These are phyloP conservation scores for Ceratocystis papillata DNA, from an alignment of 2,329 filamentous ascomycete species.

Conservation along the genomic window DNA sequence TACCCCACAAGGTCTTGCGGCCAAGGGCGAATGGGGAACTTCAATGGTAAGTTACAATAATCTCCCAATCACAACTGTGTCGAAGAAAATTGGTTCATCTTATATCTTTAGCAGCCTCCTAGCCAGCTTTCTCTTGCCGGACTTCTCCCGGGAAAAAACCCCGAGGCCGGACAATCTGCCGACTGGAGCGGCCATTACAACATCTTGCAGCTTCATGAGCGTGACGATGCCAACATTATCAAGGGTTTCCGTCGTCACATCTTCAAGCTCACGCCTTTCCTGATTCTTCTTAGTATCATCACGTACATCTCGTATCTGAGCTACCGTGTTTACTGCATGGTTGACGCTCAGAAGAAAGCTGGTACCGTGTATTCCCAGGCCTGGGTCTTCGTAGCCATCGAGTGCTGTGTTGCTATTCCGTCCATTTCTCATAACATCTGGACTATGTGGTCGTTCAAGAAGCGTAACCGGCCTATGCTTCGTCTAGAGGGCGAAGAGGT, in stretches of 20 bases:
- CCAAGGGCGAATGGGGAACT: slow-evolving; percentile 26
- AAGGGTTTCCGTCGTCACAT: slow-evolving; percentile 37
- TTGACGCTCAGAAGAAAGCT: slow-evolving; percentile 39
- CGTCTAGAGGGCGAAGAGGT: slow-evolving; percentile 39
- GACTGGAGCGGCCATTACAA: slow-evolving; percentile 21
- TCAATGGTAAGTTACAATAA: slow-evolving; percentile 27
- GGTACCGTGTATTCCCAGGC: slow-evolving; percentile 38
- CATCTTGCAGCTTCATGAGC: slow-evolving; percentile 36
- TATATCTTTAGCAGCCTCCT: slow-evolving; percentile 31
- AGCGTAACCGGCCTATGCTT: slow-evolving; percentile 43
- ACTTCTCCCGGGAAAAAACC: slow-evolving; percentile 31
- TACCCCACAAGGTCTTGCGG: slow-evolving; percentile 27
- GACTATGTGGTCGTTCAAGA: slow-evolving; percentile 48
- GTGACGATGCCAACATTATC: slow-evolving; percentile 37
- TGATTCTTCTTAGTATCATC: slow-evolving; percentile 35
- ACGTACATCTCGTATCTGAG: slow-evolving; percentile 41
- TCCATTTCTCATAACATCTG: slow-evolving; percentile 47
- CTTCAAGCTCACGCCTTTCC: slow-evolving; percentile 33
- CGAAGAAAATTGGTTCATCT: slow-evolving; percentile 10
- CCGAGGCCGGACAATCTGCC: slow-evolving; percentile 25
- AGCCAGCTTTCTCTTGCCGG: slow-evolving; percentile 36
- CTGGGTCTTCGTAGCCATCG: slow-evolving; percentile 48
- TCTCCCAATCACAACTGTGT: not conserved
- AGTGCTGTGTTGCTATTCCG: slow-evolving; percentile 44
- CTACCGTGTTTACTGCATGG: slow-evolving; percentile 42